Conservation (phyloP, 805 yeast species). For the Wickerhamiella hasegawae region DNA sequence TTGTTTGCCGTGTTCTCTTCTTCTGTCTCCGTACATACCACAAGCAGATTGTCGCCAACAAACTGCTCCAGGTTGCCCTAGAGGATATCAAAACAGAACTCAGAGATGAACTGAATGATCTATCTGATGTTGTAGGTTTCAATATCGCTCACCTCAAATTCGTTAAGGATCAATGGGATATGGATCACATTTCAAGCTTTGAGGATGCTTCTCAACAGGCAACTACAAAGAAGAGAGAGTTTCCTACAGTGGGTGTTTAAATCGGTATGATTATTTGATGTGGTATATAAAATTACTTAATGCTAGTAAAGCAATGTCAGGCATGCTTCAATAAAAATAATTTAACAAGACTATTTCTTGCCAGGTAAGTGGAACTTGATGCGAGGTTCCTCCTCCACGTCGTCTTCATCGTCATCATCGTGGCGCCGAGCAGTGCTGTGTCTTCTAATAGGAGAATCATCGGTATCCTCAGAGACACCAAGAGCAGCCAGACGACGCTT, state of each 20-base stretch:
- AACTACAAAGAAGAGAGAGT: constrained; percentile 55
- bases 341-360: neutral
- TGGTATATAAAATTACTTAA: too few species aligned
- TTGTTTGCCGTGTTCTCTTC: constrained; percentile 60
- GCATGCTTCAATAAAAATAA: neutral
- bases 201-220: constrained; percentile 44
- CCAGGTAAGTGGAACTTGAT: constrained; percentile 4
- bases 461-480: constrained; percentile 16
- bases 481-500: constrained; percentile 36
- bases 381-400: constrained; percentile 3
- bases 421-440: too few species aligned
- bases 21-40: constrained; percentile 61
- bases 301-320: neutral
- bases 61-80: constrained; percentile 36
- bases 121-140: constrained; percentile 53
- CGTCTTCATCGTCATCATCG: too few species aligned
- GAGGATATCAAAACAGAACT: constrained; percentile 46
- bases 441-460: too few species aligned
- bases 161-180: constrained; percentile 61
- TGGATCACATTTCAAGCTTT: constrained; percentile 57
- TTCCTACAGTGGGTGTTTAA: constrained; percentile 21
- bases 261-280: too few species aligned
- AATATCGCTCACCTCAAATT: constrained; percentile 72
- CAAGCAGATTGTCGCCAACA: constrained; percentile 48
- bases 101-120: constrained; percentile 36